A percentile compares a stretch with the other conserved stretches of the same genome.
phyloP scores from a whole-genome alignment of 139 green algal species.

The Nannochloris sp. region DNA sequence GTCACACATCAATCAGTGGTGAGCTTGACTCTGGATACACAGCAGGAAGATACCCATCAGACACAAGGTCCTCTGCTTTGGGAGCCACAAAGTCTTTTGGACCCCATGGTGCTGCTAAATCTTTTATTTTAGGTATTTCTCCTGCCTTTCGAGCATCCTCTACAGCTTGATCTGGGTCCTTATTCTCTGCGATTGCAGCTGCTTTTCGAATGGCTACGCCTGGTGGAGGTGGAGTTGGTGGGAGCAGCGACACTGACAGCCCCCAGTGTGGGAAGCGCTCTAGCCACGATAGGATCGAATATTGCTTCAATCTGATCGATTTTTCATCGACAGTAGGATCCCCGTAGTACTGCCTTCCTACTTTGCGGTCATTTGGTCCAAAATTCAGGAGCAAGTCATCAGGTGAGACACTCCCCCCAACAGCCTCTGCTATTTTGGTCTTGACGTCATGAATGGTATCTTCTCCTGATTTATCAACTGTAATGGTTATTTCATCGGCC shows the following conservation, averaged over 20 bases:
- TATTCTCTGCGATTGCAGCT: constrained; percentile 33
- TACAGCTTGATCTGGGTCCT: constrained; percentile 43
- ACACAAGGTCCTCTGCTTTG: constrained; percentile 3
- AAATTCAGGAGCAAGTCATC: constrained; percentile 34
- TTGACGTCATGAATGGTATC: constrained; percentile 27
- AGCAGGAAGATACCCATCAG: constrained; percentile 17
- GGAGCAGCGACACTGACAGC: constrained; percentile 21
- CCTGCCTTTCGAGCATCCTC: constrained; percentile 32
- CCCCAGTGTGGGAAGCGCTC: constrained; percentile 35
- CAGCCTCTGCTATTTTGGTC: constrained; percentile 18
- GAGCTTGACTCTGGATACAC: constrained; percentile 16
- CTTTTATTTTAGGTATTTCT: constrained; percentile 34
- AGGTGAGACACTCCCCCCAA: constrained; percentile 16
- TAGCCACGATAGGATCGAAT: constrained; percentile 29
- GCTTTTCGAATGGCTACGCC: constrained; percentile 22
- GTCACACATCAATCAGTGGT: constrained; percentile 19
- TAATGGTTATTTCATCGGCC: not conserved
- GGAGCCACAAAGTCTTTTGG: constrained; percentile 11
- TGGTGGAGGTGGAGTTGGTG: constrained; percentile 22
- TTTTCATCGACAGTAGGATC: constrained; percentile 38
- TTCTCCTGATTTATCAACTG: not conserved
- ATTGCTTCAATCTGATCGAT: constrained; percentile 19
- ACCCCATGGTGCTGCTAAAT: constrained; percentile 40
- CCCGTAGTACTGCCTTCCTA: constrained; percentile 27
- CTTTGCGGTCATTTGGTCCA: constrained; percentile 26